A percentile compares a stretch with the other conserved stretches of the same genome.
phyloP scores from a whole-genome alignment of 2,329 filamentous ascomycete genomes.

The Lecanosticta acicola region DNA sequence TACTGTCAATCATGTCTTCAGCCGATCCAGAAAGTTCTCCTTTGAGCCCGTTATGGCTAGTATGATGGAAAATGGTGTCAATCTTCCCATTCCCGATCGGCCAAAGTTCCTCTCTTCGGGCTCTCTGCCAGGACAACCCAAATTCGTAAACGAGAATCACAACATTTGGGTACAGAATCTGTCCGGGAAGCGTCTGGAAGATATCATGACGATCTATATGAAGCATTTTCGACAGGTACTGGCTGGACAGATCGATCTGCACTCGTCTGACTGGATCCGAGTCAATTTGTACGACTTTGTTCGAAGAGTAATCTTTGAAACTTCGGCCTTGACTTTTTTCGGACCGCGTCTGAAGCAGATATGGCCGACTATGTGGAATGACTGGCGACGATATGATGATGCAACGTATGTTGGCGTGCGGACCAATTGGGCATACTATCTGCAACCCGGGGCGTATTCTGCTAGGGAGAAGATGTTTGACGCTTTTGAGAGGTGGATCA shows the following conservation, averaged over 20 bases:
- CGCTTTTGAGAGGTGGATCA: slow-evolving; percentile 11
- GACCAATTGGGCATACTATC: slow-evolving; percentile 7
- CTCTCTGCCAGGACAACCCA: background rate
- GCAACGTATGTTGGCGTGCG: slow-evolving; percentile 11
- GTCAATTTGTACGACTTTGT: slow-evolving; percentile 9
- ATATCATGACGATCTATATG: slow-evolving; percentile 11
- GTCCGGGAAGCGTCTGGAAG: slow-evolving; percentile 9
- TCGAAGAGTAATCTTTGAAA: slow-evolving; percentile 10
- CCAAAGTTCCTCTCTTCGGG: slow-evolving; percentile 1
- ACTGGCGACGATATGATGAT: slow-evolving; percentile 8
- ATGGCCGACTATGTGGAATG: slow-evolving; percentile 14
- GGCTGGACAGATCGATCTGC: slow-evolving; percentile 2
- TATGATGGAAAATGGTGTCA: slow-evolving; percentile 14
- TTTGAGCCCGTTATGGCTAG: slow-evolving; percentile 12
- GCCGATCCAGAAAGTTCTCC: slow-evolving; percentile 8
- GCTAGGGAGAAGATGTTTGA: slow-evolving; percentile 11
- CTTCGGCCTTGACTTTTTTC: slow-evolving; percentile 11
- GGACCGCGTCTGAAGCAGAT: slow-evolving; percentile 6
- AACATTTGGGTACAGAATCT: slow-evolving; percentile 12
- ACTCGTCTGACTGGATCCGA: slow-evolving; percentile 1
- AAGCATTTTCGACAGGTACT: slow-evolving; percentile 6
- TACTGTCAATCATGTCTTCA: slow-evolving; percentile 10
- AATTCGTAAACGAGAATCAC: slow-evolving; percentile 11
- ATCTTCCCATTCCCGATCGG: slow-evolving; percentile 5
- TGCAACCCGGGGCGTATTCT: slow-evolving; percentile 6